Base-by-base conservation (phyloP, 148 eudicot species). In the Nyssa sinensis region DNA sequence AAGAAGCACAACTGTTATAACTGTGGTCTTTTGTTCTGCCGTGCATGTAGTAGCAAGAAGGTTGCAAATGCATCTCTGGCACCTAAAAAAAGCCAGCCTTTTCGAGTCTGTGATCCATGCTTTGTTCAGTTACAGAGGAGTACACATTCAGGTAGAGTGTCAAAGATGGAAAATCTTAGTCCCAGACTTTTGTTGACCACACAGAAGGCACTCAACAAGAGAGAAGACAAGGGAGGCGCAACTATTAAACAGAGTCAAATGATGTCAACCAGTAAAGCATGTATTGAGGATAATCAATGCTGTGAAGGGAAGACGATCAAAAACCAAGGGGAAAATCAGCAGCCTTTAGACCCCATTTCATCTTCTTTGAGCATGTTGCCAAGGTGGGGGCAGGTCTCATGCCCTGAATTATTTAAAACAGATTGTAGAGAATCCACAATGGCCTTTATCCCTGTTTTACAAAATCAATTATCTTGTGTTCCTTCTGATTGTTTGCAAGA, bases 1-100 rank as follows among this genome's bases (percentile, higher is more conserved):
- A 83, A 83, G 74, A 83, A 74, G 62, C 83, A 83, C 55, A 83
- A 80, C n/a, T 83, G 86, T 51, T 83, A 83, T 70, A 80, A 83
- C 58, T 83, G 86, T 47, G 86, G 86, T 32, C 81, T 80, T 57
- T 67, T 70, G 29, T 74, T 83, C 32, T 83, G 86, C 59, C 74
- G 70, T 62, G 31, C 70, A 41, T 83, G 86, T 67, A 76, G 83
- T 60, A 68, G 47, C 75, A 83, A 80, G 74, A 83, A 80, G 61
- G 69, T 76, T 3, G 34, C 25, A 35, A 75, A 83, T 66, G 83
- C 86, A 19, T 74, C 78, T 63, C 58, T 83, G n/a, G 86, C 83
- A 53, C 81, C 83, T 8, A 64, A 37, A 47, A 74, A 71, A 33
- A 71, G 29, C 34, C 77, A 80, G 59, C 53, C 74, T 63, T 73